phyloP scores from a whole-genome alignment of 495 filamentous ascomycete species.

The Lophiostoma macrostomum region DNA sequence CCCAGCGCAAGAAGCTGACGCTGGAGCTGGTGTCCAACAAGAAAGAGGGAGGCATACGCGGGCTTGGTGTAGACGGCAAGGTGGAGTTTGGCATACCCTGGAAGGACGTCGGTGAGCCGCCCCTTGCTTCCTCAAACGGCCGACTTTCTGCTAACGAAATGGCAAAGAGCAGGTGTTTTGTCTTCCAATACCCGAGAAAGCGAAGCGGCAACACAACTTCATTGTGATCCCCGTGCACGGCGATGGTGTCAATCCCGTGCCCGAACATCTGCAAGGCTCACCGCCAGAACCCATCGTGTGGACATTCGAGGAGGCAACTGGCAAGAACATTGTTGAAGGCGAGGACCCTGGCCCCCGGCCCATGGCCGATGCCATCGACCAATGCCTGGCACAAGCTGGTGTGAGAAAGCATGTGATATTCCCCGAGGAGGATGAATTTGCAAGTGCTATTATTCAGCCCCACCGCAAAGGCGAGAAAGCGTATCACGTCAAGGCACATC shows the following conservation, averaged over 20 bases:
- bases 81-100: conserved; percentile 68
- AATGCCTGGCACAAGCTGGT: conserved; percentile 35
- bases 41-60: conserved; percentile 61
- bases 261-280: conserved; percentile 24
- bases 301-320: conserved; percentile 46
- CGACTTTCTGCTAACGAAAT: conserved; percentile 1
- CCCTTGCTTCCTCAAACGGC: neutral
- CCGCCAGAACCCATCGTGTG: conserved; percentile 73
- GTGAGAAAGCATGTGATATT: conserved; percentile 62
- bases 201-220: conserved; percentile 84
- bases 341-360: conserved; percentile 29
- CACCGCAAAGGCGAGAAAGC: conserved; percentile 86
- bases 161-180: conserved; percentile 57
- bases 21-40: conserved; percentile 56
- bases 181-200: conserved; percentile 89
- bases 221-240: conserved; percentile 68
- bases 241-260: conserved; percentile 54
- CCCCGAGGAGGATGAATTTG: conserved; percentile 72
- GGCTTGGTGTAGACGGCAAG: conserved; percentile 59
- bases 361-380: conserved; percentile 43
- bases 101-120: conserved; percentile 69
- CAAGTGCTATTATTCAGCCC: conserved; percentile 70
- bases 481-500: conserved; percentile 87
- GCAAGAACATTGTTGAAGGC: conserved; percentile 31
- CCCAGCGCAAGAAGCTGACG: conserved; percentile 87